These are phyloP conservation scores for Scedosporium dehoogii DNA, from an alignment of 2,329 filamentous ascomycete species.

Conservation along the genomic window DNA sequence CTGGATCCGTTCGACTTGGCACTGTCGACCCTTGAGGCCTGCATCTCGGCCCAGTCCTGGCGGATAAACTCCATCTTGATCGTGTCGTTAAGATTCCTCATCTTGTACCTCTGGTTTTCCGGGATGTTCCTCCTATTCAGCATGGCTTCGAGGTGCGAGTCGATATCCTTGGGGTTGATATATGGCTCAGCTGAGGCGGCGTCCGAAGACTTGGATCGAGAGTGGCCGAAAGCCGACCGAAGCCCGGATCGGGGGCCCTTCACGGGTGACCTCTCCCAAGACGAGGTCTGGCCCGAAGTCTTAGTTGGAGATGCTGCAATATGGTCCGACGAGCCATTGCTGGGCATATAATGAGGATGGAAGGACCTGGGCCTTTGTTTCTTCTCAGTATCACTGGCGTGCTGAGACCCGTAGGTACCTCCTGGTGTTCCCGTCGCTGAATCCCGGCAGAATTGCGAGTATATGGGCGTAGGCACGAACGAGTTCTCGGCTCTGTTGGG, in stretches of 20 bases:
- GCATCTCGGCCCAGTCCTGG: conserved; percentile 70
- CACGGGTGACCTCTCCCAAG: conserved; percentile 17
- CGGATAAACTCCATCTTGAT: conserved; percentile 95
- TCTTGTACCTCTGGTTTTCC: conserved; percentile 86
- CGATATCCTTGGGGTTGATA: conserved; percentile 45
- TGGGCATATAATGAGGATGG: conserved; percentile 24
- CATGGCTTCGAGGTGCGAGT: conserved; percentile 49
- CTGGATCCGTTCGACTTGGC: not conserved
- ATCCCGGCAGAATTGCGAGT: conserved; percentile 55
- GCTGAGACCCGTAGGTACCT: conserved; percentile 16
- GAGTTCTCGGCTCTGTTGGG: conserved; percentile 8
- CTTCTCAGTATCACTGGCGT: conserved; percentile 12
- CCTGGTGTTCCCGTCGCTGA: conserved; percentile 11
- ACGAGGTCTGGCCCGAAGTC: conserved; percentile 21
- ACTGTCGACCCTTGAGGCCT: conserved; percentile 22
- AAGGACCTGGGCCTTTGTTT: conserved; percentile 43
- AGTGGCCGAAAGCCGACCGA: conserved; percentile 23
- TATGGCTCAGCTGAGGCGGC: conserved; percentile 5
- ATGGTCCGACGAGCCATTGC: not conserved
- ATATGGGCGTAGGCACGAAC: conserved; percentile 57
- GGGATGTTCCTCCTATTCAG: conserved; percentile 87
- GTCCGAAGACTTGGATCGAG: conserved; percentile 5
- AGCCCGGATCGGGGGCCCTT: conserved; percentile 31
- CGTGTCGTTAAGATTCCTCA: conserved; percentile 77
- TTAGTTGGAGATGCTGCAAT: not conserved